Conservation (phyloP, 2,329 filamentous ascomycete species). For the Penicillium nordicum region DNA sequence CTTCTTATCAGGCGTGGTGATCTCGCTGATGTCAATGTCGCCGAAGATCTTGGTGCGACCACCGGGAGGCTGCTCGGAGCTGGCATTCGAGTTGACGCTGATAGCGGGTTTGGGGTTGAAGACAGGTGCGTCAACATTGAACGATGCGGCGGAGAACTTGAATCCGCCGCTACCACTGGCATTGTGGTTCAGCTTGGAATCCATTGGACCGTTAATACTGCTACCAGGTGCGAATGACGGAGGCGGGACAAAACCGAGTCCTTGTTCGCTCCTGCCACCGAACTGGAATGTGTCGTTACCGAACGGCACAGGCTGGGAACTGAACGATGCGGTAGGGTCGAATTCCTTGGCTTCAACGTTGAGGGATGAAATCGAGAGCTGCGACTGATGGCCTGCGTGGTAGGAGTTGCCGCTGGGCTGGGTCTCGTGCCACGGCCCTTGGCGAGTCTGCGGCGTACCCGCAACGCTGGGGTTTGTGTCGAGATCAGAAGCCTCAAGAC, state of each 20-base stretch:
- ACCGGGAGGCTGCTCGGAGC: conserved; percentile 19
- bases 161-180: conserved; percentile 43
- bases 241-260: conserved; percentile 52
- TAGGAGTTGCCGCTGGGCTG: conserved; percentile 34
- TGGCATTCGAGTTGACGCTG: conserved; percentile 27
- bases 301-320: conserved; percentile 45
- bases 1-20: conserved; percentile 63
- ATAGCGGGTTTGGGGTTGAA: conserved; percentile 70
- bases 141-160: conserved; percentile 66
- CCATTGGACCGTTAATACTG: conserved; percentile 15
- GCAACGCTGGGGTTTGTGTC: conserved; percentile 72
- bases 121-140: conserved; percentile 71
- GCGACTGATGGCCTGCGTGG: conserved; percentile 58
- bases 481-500: conserved; percentile 60
- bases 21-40: conserved; percentile 62
- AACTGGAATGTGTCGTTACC: conserved; percentile 44
- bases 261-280: conserved; percentile 26
- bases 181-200: conserved; percentile 11
- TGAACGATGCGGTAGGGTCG: conserved; percentile 57
- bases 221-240: conserved; percentile 64
- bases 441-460: conserved; percentile 54
- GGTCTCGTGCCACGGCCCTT: conserved; percentile 34
- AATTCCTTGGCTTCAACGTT: conserved; percentile 90
- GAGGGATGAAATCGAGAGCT: conserved; percentile 69
- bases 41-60: conserved; percentile 58